Evolutionary conservation across 1,139 yeast genomes (phyloP).

Genomic region (Saccharomyces hybrid): DNA sequence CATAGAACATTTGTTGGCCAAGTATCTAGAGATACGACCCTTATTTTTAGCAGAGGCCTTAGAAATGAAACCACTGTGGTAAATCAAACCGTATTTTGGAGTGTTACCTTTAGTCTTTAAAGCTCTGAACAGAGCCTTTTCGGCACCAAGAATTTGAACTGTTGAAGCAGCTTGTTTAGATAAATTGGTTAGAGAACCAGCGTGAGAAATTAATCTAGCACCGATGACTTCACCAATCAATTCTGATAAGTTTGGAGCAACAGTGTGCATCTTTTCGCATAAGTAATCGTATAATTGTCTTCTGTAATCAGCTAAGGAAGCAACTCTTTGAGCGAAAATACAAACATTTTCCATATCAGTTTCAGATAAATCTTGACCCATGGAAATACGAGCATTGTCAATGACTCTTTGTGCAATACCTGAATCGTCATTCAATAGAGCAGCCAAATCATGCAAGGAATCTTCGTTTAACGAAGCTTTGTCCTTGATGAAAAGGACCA

Average conservation of each 20-base stretch:
- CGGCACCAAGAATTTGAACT: slow-evolving; percentile 97
- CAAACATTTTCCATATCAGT: slow-evolving; percentile 85
- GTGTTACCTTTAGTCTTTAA: slow-evolving; percentile 97
- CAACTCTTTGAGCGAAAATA: slow-evolving; percentile 91
- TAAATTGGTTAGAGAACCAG: slow-evolving; percentile 92
- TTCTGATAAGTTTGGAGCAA: slow-evolving; percentile 95
- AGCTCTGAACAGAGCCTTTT: slow-evolving; percentile 97
- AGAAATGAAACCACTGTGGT: slow-evolving; percentile 94
- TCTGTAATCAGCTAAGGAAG: slow-evolving; percentile 87
- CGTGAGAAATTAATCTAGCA: slow-evolving; percentile 95
- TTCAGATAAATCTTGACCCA: slow-evolving; percentile 98
- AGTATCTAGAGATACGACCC: slow-evolving; percentile 97
- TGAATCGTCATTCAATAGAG: slow-evolving; percentile 84
- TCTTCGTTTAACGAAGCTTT: slow-evolving; percentile 79
- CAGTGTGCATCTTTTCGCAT: slow-evolving; percentile 92
- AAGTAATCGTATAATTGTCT: slow-evolving; percentile 79
- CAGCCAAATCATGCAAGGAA: slow-evolving; percentile 81
- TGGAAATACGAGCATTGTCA: slow-evolving; percentile 87
- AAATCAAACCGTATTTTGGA: slow-evolving; percentile 94
- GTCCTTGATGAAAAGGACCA: slow-evolving; percentile 77
- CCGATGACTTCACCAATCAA: slow-evolving; percentile 97
- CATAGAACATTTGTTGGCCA: slow-evolving; percentile 97
- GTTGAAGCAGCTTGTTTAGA: slow-evolving; percentile 99
- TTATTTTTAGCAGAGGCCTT: slow-evolving; percentile 95
- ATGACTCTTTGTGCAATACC: slow-evolving; percentile 88